Conservation (phyloP, 306 rosid genomes). For the Prunus kanzakura region DNA sequence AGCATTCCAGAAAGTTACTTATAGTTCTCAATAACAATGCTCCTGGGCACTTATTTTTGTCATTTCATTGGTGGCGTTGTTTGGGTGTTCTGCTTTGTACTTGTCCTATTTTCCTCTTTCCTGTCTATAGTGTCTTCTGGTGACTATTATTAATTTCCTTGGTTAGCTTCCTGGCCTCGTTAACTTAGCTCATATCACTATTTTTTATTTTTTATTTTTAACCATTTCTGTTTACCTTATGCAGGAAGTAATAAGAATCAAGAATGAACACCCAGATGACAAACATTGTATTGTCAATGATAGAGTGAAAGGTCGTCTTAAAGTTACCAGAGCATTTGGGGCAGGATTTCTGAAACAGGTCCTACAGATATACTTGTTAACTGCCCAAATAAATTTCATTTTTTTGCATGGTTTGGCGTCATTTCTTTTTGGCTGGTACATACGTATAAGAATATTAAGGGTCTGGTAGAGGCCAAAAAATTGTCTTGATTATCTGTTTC, state of each 20-base stretch:
- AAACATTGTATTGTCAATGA: constrained; percentile 75
- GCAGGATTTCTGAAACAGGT: constrained; percentile 99
- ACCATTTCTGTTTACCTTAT: constrained; percentile 15
- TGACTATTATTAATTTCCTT: neutral
- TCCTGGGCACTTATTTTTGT: neutral
- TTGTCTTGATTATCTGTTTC: neutral
- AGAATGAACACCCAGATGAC: constrained; percentile 95
- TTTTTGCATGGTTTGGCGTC: constrained; percentile 2
- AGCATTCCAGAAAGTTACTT: neutral
- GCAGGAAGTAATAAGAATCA: constrained; percentile 90
- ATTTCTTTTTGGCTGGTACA: neutral
- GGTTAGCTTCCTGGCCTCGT: constrained; percentile 9
- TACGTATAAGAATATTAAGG: neutral
- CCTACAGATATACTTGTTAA: constrained; percentile 19
- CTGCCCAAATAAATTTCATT: neutral
- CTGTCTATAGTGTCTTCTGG: neutral
- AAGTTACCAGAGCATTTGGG: constrained; percentile 97
- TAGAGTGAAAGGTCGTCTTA: constrained; percentile 95
- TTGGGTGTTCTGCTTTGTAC: constrained; percentile 10
- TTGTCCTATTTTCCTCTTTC: neutral
- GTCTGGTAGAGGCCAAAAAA: neutral
- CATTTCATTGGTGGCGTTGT: constrained; percentile 6
- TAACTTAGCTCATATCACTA: neutral
- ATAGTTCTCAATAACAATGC: neutral
- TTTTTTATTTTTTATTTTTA: constrained; percentile 12